Conservation (phyloP, 2,329 filamentous ascomycete species). For the Fonsecaea multimorphosa region DNA sequence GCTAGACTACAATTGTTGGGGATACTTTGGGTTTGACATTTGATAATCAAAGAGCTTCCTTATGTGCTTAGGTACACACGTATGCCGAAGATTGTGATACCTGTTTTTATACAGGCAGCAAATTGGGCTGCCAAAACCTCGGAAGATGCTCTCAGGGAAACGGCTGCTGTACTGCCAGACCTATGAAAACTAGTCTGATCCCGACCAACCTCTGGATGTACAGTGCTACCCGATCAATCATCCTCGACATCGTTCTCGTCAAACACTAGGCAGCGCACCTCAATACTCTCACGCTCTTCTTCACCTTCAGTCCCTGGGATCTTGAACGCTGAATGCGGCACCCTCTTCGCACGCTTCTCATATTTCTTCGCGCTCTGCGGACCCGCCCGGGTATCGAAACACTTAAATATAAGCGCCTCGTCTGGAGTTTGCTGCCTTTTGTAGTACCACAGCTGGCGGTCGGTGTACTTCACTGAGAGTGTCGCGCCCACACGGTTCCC, state of each 20-base stretch:
- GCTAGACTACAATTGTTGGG: no score
- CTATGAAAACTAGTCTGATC: neutral
- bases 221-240: neutral
- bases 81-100: no score
- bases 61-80: no score
- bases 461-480: conserved; percentile 11
- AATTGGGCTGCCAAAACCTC: no score
- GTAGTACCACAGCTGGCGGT: conserved; percentile 14
- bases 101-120: no score
- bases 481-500: conserved; percentile 4
- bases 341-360: conserved; percentile 10
- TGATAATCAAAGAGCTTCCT: no score
- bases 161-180: no score
- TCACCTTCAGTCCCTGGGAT: conserved; percentile 5
- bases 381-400: conserved; percentile 7
- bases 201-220: neutral
- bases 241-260: conserved; percentile 9
- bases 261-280: conserved; percentile 9
- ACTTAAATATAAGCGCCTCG: conserved; percentile 11
- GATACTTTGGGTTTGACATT: no score
- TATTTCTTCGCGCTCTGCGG: conserved; percentile 10
- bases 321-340: conserved; percentile 7
- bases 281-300: conserved; percentile 14
- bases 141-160: neutral
- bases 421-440: conserved; percentile 7